Evolutionary conservation across 2,329 filamentous ascomycete genomes (phyloP), one percentile per base, ranked within the genome.

Genomic region (Aspergillus brunneoviolaceus): DNA sequence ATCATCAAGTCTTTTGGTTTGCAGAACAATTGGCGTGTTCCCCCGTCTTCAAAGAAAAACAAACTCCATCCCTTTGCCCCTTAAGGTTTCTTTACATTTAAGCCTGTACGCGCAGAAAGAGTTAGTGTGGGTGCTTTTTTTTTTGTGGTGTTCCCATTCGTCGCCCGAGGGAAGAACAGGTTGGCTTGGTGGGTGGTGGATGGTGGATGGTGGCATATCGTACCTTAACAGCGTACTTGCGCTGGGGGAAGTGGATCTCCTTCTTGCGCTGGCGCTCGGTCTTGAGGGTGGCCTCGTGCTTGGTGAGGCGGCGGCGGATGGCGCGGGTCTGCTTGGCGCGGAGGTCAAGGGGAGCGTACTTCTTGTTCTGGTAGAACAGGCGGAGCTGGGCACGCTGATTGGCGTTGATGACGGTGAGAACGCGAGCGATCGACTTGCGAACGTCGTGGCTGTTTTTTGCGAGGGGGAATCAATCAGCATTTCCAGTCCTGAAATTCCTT

Each of bases 321-420:
- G 93, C 95, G 76, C 95, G 93, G 79, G 95, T 99, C 86, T 95
- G 89, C 91, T 98, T 98, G 79, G 92, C 83, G 82, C 95, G 91
- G 85, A 99, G 93, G 82, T 99, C 96, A 80, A 99, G 92, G 69
- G 95, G 95, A 69, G 92, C 84, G 88, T 97, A 97, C 87, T 97
- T 98, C 91, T 98, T 98, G 89, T 90, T 90, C 88, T 96, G 96
- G 89, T 99, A 99, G 90, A 98, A 98, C 72, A 98, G 87, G 76
- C 93, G 92, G 76, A 99, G 92, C 85, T 98, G 93, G 72, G 92
- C 86, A 81, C 96, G 90, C 87, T 99, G 95, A 88, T 96, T 98
- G 83, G 92, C 90, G 88, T 98, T 99, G 89, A 99, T 96, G 85
- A 99, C 87, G 82, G 95, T 99, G 76, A 99, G 89, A 83, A 97